Evolutionary conservation across 2,329 filamentous ascomycete species (phyloP).

Genomic region (Aspergillus amoenus): DNA sequence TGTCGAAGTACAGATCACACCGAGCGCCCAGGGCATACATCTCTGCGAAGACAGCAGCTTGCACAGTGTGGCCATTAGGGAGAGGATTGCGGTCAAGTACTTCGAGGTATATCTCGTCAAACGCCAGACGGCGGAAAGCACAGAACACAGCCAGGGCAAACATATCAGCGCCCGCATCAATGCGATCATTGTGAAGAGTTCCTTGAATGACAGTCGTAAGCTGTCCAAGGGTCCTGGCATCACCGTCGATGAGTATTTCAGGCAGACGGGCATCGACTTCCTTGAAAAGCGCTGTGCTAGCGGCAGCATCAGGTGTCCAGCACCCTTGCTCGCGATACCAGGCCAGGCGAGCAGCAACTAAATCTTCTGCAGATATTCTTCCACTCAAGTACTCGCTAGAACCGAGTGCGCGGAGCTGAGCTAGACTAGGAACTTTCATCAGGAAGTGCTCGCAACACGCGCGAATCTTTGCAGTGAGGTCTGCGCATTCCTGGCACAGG

Average conservation of each 20-base stretch:
- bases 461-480: conserved; percentile 16
- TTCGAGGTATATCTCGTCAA: conserved; percentile 63
- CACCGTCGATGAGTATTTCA: conserved; percentile 24
- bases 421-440: conserved; percentile 32
- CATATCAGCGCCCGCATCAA: conserved; percentile 52
- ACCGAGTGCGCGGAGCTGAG: conserved; percentile 38
- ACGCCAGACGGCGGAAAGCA: conserved; percentile 53
- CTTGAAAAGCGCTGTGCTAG: conserved; percentile 33
- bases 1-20: conserved; percentile 62
- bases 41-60: conserved; percentile 63
- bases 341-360: conserved; percentile 38
- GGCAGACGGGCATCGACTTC: conserved; percentile 32
- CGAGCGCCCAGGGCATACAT: conserved; percentile 62
- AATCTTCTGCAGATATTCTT: conserved; percentile 32
- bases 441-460: conserved; percentile 23
- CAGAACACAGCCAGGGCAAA: conserved; percentile 59
- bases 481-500: conserved; percentile 3
- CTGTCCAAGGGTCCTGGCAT: conserved; percentile 32
- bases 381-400: conserved; percentile 42
- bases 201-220: conserved; percentile 37
- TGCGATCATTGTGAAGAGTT: conserved; percentile 27
- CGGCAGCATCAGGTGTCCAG: conserved; percentile 26
- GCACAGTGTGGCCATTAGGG: conserved; percentile 60
- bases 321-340: conserved; percentile 44
- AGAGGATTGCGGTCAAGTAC: conserved; percentile 61